Evolutionary conservation across 495 filamentous ascomycete genomes (phyloP), one percentile per base, ranked within the genome.

Genomic region (Penicillium macrosclerotiorum): DNA sequence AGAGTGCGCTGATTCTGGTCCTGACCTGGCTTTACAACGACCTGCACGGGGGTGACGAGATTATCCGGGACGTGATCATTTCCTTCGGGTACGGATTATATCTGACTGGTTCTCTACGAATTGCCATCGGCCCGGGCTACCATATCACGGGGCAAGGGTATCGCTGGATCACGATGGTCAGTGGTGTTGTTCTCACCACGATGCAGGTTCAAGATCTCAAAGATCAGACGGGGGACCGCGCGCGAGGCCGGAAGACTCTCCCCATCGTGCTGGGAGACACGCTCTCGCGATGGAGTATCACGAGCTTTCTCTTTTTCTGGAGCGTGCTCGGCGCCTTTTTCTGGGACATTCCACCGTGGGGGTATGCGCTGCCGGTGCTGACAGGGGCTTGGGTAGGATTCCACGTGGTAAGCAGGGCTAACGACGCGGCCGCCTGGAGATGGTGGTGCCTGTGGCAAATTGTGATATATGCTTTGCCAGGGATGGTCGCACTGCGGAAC

Each of bases 11-110:
- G 11, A 51, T 79, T 23, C 36, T 69, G 18, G 36, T 71, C 5
- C 42, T 78, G 5, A 71, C 53, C 0, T 81, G 67, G 60, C 48
- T 77, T 37, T 82, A 84, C 62, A 81, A 82, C 51, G 75, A 83
- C 44, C 59, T 79, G 3, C 44, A 59, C 7, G 75, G 72, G 0
- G 71, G 62, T 4, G 73, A 80, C 46, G 67, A 75, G 33, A 46
- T 65, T 8, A 52, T 64, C 3, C 63, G 79, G 3, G 68, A 81
- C 32, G n/a, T 66, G 0, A 59, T 81, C 36, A 79, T 69, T 34
- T 67, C 74, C 2, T 8, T 58, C 5, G 75, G 60, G 11, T 45
- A 45, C 9, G 42, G 20, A 1, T 24, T 45, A 0, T 45, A 45
- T n/a, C 32, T 45, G 20, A 35, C 32, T 3, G 29, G 42, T 33